Base-by-base conservation (phyloP, 176 grass and related monocot genomes). In the Carex myosuroides region DNA sequence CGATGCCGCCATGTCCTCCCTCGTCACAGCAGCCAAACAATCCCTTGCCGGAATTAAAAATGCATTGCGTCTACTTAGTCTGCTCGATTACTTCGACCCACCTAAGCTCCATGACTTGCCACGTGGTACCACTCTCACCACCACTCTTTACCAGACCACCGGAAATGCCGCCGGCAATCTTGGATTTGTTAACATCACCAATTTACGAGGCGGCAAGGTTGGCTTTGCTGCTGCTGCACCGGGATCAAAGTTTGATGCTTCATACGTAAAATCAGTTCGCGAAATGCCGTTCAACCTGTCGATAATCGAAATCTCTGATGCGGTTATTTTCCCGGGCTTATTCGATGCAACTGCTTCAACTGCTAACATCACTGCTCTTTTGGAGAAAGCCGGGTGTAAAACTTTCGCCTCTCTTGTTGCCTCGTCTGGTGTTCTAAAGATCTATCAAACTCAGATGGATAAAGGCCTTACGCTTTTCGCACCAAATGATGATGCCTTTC, bases 21-120 rank as follows among this genome's bases (percentile, higher is more conserved):
- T 98, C 3, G 89, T 88, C 61, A 33, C 59, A 1, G 89, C 90
- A 39, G 89, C 95, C 54, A 89, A 89, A 8, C 79, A 88, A 29
- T 85, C 85, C 7, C 92, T 95, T 2, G 88, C 87, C 3, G 95
- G 85, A 66, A 92, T 98, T 79, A 98, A 95, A 88, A 98, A 92
- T 52, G 95, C 95, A 53, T 90, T 98, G 1, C 95, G 91, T 20
- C 86, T 98, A 13, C 91, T 91, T 41, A 72, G 86, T 30, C 87
- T 98, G 30, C 91, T 98, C 30, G 95, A 98, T 88, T 98, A 98
- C 93, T 98, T 86, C 85, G 95, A 98, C 81, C 85, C 86, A 4
- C 80, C 83, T 64, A 98, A 98, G 89, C 88, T 98, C 42, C 90
- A 88, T 13, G 88, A 80, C 63, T 88, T 94, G 1, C 81, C 90